These are phyloP conservation scores for Blepharisma undulans DNA, from an alignment of 169 alveolate genomes.

Conservation along the genomic window DNA sequence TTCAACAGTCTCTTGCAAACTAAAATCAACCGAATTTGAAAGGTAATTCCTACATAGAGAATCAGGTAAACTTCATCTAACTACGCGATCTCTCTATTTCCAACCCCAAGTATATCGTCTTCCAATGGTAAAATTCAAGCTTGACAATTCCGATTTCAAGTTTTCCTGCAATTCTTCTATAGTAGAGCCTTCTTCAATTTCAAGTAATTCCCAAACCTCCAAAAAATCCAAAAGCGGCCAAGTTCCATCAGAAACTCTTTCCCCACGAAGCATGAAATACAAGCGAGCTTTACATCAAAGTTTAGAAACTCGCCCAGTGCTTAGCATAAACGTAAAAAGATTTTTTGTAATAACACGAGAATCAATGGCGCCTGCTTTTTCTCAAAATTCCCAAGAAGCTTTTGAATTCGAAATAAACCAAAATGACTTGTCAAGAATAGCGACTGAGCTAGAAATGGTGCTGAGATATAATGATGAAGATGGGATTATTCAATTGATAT, in stretches of 20 bases:
- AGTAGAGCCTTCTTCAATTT: not conserved
- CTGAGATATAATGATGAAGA: slow-evolving; percentile 1
- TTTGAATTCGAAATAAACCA: not conserved
- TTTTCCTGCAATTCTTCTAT: not conserved
- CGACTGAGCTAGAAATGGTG: slow-evolving; percentile 39
- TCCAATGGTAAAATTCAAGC: slow-evolving; percentile 22
- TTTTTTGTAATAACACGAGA: not conserved
- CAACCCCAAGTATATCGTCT: not conserved
- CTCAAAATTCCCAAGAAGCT: not conserved
- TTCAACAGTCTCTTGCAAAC: not conserved
- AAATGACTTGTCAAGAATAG: not conserved
- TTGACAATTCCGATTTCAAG: not conserved
- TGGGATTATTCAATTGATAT: not conserved
- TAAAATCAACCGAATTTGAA: not conserved
- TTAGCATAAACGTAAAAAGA: not conserved
- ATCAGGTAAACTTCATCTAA: slow-evolving; percentile 26
- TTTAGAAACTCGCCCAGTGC: no score
- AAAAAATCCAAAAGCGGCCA: not conserved
- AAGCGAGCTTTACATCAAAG: not conserved
- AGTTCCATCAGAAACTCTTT: not conserved
- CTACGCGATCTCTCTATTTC: not conserved
- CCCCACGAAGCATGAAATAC: not conserved
- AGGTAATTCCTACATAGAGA: not conserved
- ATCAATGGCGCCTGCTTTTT: not conserved
- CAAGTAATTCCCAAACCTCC: not conserved